Evolutionary conservation across 345 rosid species (phyloP).

Genomic region (Heritiera littoralis): DNA sequence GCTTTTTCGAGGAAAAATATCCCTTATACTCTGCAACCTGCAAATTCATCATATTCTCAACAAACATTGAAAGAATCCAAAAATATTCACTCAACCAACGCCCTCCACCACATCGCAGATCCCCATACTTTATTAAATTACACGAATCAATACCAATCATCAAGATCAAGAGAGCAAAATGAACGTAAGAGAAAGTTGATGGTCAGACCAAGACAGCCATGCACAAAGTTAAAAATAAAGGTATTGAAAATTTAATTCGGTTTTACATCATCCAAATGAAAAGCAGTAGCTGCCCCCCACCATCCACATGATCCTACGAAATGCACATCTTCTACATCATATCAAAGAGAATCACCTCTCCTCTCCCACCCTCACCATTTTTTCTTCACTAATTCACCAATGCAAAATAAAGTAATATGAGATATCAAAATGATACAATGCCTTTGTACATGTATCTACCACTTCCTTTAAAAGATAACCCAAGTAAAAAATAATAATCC

Average conservation of each 20-base stretch:
- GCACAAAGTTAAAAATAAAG: conserved; percentile 6
- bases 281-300: not conserved
- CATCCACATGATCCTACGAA: not conserved
- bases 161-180: not conserved
- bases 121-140: not conserved
- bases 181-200: not conserved
- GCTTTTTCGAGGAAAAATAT: not conserved
- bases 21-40: not conserved
- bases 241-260: conserved; percentile 22
- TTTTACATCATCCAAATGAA: conserved; percentile 25
- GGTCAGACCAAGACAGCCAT: not conserved
- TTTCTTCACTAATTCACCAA: conserved; percentile 11
- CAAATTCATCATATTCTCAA: not conserved
- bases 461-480: not conserved
- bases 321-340: conserved; percentile 8
- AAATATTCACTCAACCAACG: conserved; percentile 6
- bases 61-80: not conserved
- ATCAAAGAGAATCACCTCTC: conserved; percentile 16
- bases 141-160: not conserved
- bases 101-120: not conserved
- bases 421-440: conserved; percentile 18
- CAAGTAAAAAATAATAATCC: not conserved
- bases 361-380: not conserved
- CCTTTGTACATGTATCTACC: not conserved
- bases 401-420: conserved; percentile 13